Percentiles rank a stretch among this genome's conserved stretches.
These are phyloP conservation scores for Podila horticola DNA, from an alignment of 192 early-diverging fungal species.

Conservation along the genomic window DNA sequence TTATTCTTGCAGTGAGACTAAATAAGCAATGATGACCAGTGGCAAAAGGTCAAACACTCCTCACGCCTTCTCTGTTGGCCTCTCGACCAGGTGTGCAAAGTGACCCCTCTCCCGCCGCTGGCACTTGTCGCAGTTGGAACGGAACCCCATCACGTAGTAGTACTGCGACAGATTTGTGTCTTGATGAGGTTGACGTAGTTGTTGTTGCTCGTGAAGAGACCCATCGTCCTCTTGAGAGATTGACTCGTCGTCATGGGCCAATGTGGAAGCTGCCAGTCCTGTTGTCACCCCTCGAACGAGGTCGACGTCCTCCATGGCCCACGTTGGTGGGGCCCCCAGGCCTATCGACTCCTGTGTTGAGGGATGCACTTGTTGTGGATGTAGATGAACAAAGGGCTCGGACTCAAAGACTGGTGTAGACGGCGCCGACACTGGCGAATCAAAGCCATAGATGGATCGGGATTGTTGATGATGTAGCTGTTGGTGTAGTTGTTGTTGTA, in stretches of 20 bases:
- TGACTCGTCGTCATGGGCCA: too few relatives aligned
- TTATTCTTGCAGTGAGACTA: neutral
- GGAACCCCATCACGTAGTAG: slow-evolving; percentile 30
- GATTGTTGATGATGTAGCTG: neutral
- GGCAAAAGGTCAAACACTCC: too few relatives aligned
- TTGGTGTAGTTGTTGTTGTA: neutral
- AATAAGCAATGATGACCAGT: too few relatives aligned
- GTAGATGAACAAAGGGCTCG: neutral
- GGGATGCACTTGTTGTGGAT: neutral
- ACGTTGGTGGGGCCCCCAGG: too few relatives aligned
- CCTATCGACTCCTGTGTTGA: neutral
- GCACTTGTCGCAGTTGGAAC: slow-evolving; percentile 32
- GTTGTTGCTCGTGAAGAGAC: neutral
- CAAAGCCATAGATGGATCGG: neutral
- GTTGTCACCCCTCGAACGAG: too few relatives aligned
- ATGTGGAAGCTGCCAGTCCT: too few relatives aligned
- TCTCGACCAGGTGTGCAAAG: slow-evolving; percentile 31
- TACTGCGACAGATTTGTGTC: neutral
- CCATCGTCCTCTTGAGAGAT: too few relatives aligned
- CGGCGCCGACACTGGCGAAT: neutral
- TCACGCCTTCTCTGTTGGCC: neutral
- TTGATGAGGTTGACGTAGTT: neutral
- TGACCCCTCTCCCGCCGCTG: slow-evolving; percentile 38
- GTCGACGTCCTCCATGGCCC: too few relatives aligned
- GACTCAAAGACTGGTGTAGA: neutral